Evolutionary conservation across 2,329 filamentous ascomycete genomes (phyloP).

Genomic region (Ramularia endophylla): DNA sequence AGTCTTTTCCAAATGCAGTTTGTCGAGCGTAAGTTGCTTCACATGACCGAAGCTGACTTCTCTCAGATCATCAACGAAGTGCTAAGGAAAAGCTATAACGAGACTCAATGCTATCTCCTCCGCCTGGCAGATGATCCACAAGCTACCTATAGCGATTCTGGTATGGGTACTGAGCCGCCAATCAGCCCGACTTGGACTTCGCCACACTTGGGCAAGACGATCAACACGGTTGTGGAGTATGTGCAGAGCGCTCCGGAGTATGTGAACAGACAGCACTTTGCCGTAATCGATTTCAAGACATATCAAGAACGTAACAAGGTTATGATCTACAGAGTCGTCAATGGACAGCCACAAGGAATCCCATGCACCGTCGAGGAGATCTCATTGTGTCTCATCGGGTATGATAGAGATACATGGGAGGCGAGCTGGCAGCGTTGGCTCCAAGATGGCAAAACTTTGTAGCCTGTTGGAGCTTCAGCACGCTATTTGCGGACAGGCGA

Average conservation of each 20-base stretch:
- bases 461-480: no score
- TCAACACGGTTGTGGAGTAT: conserved; percentile 1
- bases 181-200: conserved; percentile 6
- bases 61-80: conserved; percentile 7
- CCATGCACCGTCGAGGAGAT: conserved; percentile 1
- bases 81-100: conserved; percentile 3
- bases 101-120: conserved; percentile 3
- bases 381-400: neutral
- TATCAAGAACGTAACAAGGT: neutral
- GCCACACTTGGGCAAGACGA: conserved; percentile 5
- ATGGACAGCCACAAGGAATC: conserved; percentile 5
- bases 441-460: conserved; percentile 1
- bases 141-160: neutral
- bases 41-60: neutral
- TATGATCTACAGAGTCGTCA: conserved; percentile 3
- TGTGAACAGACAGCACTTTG: conserved; percentile 5
- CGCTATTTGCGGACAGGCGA: no score
- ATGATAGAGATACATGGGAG: conserved; percentile 4
- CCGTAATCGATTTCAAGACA: conserved; percentile 1
- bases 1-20: neutral
- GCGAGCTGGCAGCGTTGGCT: conserved; percentile 1
- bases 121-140: conserved; percentile 8
- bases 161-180: conserved; percentile 3
- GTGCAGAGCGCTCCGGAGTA: conserved; percentile 6
- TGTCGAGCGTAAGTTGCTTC: neutral